Conservation (phyloP, 768 basidiomycete species). For the Dictyophora rubrovolvata region DNA sequence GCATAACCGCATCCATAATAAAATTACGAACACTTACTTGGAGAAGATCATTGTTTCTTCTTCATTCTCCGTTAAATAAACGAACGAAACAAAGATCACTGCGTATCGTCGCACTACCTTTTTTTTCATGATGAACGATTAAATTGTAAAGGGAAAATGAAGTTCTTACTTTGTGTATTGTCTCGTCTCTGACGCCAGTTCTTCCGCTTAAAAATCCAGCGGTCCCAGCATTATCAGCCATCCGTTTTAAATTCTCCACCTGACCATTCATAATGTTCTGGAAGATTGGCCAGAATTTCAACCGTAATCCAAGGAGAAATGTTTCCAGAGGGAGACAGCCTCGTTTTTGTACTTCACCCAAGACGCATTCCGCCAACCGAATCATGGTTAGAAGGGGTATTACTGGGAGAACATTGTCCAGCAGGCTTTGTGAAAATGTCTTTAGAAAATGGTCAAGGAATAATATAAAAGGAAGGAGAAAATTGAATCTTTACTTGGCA, state of each 20-base stretch:
- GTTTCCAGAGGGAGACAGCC: conserved; percentile 71
- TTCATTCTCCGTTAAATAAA: conserved; percentile 68
- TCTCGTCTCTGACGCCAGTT: conserved; percentile 53
- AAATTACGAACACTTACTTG: conserved; percentile 58
- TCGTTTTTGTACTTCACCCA: conserved; percentile 65
- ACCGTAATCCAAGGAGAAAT: conserved; percentile 68
- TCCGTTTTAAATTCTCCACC: conserved; percentile 68
- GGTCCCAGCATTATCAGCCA: conserved; percentile 58
- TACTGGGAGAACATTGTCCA: conserved; percentile 67
- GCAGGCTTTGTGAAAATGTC: conserved; percentile 56
- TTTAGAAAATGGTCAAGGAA: conserved; percentile 20
- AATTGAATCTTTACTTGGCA: conserved; percentile 42
- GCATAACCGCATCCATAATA: not conserved
- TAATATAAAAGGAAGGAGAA: not conserved
- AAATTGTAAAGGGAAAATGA: not conserved
- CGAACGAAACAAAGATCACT: conserved; percentile 70
- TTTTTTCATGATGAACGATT: conserved; percentile 13
- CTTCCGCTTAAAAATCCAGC: conserved; percentile 55
- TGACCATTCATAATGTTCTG: conserved; percentile 83
- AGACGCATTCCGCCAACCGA: conserved; percentile 74
- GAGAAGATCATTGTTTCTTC: conserved; percentile 97
- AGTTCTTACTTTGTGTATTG: conserved; percentile 47
- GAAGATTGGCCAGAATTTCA: conserved; percentile 91
- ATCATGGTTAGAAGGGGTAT: conserved; percentile 85
- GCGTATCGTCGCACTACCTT: conserved; percentile 73